Base-by-base conservation (phyloP, 2,329 filamentous ascomycete genomes). In the Xylariaceae sp. region DNA sequence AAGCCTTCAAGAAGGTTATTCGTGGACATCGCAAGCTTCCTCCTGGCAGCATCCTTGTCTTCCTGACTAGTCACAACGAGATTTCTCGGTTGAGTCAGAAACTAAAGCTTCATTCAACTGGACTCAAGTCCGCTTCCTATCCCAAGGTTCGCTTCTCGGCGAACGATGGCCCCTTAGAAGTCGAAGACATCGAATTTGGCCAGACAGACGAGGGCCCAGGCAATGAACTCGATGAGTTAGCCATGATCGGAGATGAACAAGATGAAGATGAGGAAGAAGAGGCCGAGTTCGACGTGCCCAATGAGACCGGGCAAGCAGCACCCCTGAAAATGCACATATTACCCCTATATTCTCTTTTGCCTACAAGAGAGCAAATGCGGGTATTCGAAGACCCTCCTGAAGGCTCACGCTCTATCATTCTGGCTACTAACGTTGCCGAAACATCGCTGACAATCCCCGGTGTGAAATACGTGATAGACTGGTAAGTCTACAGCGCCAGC, bases 351-450 rank as follows among this genome's bases (percentile, higher is more conserved):
- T 97, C 94, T 2, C 84, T 97, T 55, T 79, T 99, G 0, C 90
- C 93, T 0, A 96, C 92, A 2, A 88, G 87, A 66, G 92, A 97
- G 69, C 94, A 99, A 74, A 82, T 97, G 71, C 85, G 86, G 60
- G 91, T 99, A 8, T 99, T 99, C 68, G 88, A 96, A 64, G 81
- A 88, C 0, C 84, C 90, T 0, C 92, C 93, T 0, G 88, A 92
- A 57, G 89, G 89, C 13, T 89, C 89, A 7, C 86, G 94, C 7
- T 82, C 94, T 23, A 89, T 99, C 55, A 88, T 99, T 3, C 77
- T 99, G 47, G 92, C 94, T 0, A 99, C 94, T 49, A 99, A 99
- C 74, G 91, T 99, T 50, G 94, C 94, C 0, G 94, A 99, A 74
- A 99, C 94, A 0, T 95, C 90, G 83, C 81, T 99, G 71, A 99